phyloP scores from a whole-genome alignment of 208 protist genomes.

The Trypanosoma conorhini region DNA sequence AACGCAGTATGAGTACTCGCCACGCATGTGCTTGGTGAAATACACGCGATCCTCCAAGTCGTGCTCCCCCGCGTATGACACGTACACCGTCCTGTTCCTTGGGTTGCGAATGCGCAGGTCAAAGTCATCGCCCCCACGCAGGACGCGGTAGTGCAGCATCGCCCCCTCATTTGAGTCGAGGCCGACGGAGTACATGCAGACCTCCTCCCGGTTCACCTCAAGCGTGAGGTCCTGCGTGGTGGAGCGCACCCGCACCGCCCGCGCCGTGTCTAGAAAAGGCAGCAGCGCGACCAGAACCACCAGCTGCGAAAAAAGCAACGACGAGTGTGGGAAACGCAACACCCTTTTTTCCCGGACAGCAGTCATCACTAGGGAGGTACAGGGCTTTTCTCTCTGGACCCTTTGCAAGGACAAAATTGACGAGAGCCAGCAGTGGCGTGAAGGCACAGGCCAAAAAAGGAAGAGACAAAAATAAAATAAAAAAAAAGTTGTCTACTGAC shows the following conservation, averaged over 20 bases:
- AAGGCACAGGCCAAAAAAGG: too few species aligned
- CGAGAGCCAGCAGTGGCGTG: too few species aligned
- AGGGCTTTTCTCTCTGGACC: neutral
- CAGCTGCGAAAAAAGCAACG: neutral
- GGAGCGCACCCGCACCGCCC: slow-evolving; percentile 50
- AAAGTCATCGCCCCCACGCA: slow-evolving; percentile 70
- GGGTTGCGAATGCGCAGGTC: slow-evolving; percentile 69
- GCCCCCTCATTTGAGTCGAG: slow-evolving; percentile 66
- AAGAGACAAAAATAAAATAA: too few species aligned
- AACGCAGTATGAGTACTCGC: slow-evolving; percentile 82
- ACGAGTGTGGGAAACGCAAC: neutral
- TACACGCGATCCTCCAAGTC: slow-evolving; percentile 68
- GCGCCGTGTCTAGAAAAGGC: neutral
- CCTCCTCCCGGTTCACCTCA: slow-evolving; percentile 66
- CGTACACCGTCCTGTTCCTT: slow-evolving; percentile 59
- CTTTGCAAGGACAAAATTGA: too few species aligned
- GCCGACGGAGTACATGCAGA: slow-evolving; percentile 69
- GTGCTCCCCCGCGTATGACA: slow-evolving; percentile 79
- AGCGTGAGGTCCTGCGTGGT: slow-evolving; percentile 52
- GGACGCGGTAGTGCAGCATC: slow-evolving; percentile 69
- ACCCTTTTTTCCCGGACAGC: neutral
- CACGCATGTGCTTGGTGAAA: slow-evolving; percentile 59
- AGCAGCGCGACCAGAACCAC: neutral
- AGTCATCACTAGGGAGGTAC: neutral
- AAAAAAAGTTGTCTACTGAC: too few species aligned